phyloP scores from a whole-genome alignment of 306 rosid genomes.

The Cucumis hystrix region DNA sequence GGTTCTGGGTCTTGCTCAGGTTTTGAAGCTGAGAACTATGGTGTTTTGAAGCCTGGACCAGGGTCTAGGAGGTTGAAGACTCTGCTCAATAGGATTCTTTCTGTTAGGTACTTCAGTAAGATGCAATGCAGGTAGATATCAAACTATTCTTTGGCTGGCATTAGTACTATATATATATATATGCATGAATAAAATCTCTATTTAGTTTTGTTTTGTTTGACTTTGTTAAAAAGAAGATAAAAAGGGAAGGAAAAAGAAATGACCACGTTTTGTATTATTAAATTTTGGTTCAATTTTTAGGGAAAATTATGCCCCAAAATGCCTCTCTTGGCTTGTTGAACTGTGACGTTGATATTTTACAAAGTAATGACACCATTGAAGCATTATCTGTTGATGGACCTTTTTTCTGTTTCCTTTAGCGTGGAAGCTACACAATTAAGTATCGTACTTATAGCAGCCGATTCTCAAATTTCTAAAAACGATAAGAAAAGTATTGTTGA shows the following conservation, averaged over 20 bases:
- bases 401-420: too few species aligned
- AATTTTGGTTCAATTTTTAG: not conserved
- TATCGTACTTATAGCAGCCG: too few species aligned
- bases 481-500: too few species aligned
- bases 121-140: conserved; percentile 52
- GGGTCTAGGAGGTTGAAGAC: conserved; percentile 56
- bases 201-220: not conserved
- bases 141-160: not conserved
- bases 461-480: too few species aligned
- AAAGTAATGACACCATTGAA: too few species aligned
- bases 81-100: conserved; percentile 29
- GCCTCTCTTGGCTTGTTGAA: not conserved
- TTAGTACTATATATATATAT: not conserved
- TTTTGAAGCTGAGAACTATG: conserved; percentile 34
- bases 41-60: conserved; percentile 49
- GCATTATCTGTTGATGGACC: too few species aligned
- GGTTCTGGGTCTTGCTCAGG: conserved; percentile 22
- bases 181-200: not conserved
- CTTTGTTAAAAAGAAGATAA: not conserved
- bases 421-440: too few species aligned
- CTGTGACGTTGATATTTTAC: not conserved
- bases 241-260: not conserved
- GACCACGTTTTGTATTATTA: not conserved
- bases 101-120: conserved; percentile 25
- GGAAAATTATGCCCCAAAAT: not conserved